Base-by-base conservation (phyloP, 371 early-diverging fungal genomes). In the Apophysomyces sp. region DNA sequence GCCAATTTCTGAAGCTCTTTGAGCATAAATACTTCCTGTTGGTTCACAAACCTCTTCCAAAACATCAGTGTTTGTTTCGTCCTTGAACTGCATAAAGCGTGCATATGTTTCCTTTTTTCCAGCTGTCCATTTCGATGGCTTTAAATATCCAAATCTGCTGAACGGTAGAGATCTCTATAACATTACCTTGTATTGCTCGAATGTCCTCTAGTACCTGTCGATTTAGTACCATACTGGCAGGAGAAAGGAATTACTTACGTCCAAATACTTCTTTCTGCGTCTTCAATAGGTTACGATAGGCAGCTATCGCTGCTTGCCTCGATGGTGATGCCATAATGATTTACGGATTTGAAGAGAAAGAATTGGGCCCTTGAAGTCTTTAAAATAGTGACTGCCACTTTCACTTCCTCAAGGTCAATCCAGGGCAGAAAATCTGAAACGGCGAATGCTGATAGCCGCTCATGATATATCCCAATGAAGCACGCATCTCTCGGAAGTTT, bases 261-360 rank as follows among this genome's bases (percentile, higher is more conserved):
- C 55, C 66, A 69, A 80, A 80, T 0, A 77, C 77, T 64, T 74
- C 55, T 30, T 60, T 71, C 61, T 80, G 80, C 41, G 80, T 77
- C 58, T 66, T 68, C 16, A 80, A 58, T 27, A 80, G 67, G 31
- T 63, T 61, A 37, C 75, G 66, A 39, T 80, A 80, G n/a, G 80
- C 80, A 24, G 71, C 56, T 18, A 80, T 60, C 2, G 62, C 80
- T 52, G 75, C 77, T 71, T 69, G 62, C 52, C 71, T 75, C 36
- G 78, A 78, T 55, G 68, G 68, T 16, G 60, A 49, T 30, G 57
- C 28, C 63, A 62, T 62, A 27, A 8, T n/a, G 18, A 18, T 51
- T 58, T 44, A 56, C 36, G 3, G 52, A 30, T 44, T 21, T 32
- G 8, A 40, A 24, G 31, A 52, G 1, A 34, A 18, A n/a, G 13